A percentile compares a stretch with the other conserved stretches of the same genome.
phyloP scores from a whole-genome alignment of 768 basidiomycete species.

The Rubroboletus pulcherrimus region DNA sequence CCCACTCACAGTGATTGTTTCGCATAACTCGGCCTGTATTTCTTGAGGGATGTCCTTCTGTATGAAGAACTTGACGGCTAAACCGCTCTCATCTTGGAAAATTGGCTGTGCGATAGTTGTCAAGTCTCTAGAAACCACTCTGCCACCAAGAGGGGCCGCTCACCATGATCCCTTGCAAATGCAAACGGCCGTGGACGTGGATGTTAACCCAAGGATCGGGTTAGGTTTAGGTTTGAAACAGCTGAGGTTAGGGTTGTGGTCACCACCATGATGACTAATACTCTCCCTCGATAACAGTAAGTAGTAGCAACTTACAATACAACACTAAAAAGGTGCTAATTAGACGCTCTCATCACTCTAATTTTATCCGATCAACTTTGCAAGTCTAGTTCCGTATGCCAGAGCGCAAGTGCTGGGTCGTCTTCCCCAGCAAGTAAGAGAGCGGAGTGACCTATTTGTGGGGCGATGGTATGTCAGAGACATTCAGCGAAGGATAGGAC shows the following conservation, averaged over 20 bases:
- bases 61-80: constrained; percentile 79
- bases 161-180: constrained; percentile 17
- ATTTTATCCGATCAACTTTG: too few species aligned
- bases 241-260: constrained; percentile 22
- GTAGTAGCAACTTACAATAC: too few species aligned
- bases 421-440: too few species aligned
- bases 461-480: too few species aligned
- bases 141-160: constrained; percentile 1
- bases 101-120: constrained; percentile 45
- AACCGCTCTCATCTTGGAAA: constrained; percentile 64
- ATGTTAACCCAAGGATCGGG: constrained; percentile 31
- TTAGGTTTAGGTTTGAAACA: constrained; percentile 27
- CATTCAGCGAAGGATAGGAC: too few species aligned
- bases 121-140: background rate
- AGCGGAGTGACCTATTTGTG: too few species aligned
- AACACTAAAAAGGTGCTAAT: too few species aligned
- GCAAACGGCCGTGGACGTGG: background rate
- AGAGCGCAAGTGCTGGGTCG: too few species aligned
- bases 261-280: constrained; percentile 6
- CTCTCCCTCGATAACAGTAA: background rate
- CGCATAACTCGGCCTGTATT: constrained; percentile 66
- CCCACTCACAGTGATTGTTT: constrained; percentile 59
- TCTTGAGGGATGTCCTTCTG: constrained; percentile 73
- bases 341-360: too few species aligned
- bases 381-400: too few species aligned